Conservation (phyloP, 108 stramenopile genomes). For the Conticribra guillardii region DNA sequence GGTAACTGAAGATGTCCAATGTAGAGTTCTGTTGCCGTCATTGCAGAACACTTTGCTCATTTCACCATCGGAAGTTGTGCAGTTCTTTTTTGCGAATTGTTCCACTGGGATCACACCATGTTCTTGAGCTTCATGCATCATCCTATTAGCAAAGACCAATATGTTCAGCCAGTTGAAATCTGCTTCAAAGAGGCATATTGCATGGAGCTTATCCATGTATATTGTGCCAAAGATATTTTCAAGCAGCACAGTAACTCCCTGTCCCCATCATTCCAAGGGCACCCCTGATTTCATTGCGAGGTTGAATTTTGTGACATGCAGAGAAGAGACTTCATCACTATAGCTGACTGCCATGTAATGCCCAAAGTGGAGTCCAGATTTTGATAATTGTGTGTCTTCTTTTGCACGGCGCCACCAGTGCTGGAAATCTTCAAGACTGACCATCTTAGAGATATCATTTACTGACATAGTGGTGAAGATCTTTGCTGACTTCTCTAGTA, state of each 20-base stretch:
- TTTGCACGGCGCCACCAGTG: constrained; percentile 10
- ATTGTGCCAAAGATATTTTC: constrained; percentile 33
- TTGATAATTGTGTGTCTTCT: constrained; percentile 11
- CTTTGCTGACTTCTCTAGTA: constrained; percentile 7
- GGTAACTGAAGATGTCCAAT: too few species aligned
- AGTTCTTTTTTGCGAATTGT: too few species aligned
- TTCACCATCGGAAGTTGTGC: too few species aligned
- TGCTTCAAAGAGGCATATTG: constrained; percentile 30
- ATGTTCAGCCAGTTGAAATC: constrained; percentile 43
- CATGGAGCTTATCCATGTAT: constrained; percentile 19
- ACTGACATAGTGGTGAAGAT: neutral
- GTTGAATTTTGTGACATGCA: constrained; percentile 19
- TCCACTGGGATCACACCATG: constrained; percentile 8
- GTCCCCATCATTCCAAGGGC: constrained; percentile 14
- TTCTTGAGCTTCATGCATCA: constrained; percentile 2
- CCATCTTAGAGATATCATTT: neutral
- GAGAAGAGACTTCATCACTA: constrained; percentile 1
- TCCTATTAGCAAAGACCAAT: constrained; percentile 18
- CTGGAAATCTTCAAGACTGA: constrained; percentile 19
- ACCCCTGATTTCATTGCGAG: constrained; percentile 1
- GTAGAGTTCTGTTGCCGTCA: too few species aligned
- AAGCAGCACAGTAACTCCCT: constrained; percentile 18
- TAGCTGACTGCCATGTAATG: constrained; percentile 14
- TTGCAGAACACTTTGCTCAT: too few species aligned
- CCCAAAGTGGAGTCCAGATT: constrained; percentile 18